phyloP scores from a whole-genome alignment of 176 grass and related monocot genomes.

The Oryza rufipogon region DNA sequence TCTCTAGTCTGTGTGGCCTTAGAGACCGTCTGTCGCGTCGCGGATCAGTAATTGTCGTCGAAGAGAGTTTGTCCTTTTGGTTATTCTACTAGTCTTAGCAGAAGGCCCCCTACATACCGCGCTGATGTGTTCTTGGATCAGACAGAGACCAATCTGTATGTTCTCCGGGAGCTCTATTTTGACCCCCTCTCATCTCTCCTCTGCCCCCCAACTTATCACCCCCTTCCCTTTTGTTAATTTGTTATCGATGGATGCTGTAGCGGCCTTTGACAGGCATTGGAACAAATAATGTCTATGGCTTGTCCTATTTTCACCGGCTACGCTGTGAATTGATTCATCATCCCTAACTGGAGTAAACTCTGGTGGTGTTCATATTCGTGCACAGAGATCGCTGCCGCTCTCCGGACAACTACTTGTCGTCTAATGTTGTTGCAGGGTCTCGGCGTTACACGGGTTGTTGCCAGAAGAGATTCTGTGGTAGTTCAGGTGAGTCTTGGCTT shows the following conservation, averaged over 20 bases:
- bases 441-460: not conserved
- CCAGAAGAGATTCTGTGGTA: not conserved
- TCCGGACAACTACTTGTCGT: too few relatives aligned
- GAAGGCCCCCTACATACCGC: constrained; percentile 13
- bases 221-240: constrained; percentile 25
- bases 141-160: constrained; percentile 47
- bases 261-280: constrained; percentile 49
- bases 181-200: not conserved
- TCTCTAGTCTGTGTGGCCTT: constrained; percentile 47
- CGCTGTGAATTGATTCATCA: not conserved
- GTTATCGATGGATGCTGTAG: constrained; percentile 47
- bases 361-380: not conserved
- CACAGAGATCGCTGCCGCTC: not conserved
- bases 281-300: constrained; percentile 47
- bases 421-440: not conserved
- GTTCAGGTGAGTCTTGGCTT: not conserved
- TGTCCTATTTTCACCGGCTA: not conserved
- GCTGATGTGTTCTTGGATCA: constrained; percentile 47
- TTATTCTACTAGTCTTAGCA: constrained; percentile 67
- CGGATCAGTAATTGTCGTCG: constrained; percentile 58
- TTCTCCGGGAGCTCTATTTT: constrained; percentile 31
- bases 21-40: constrained; percentile 36
- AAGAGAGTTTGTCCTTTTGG: constrained; percentile 56
- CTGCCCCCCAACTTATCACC: constrained; percentile 12
- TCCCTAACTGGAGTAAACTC: not conserved